Conservation (phyloP, 139 green algal genomes). For the Chlorella sp. region DNA sequence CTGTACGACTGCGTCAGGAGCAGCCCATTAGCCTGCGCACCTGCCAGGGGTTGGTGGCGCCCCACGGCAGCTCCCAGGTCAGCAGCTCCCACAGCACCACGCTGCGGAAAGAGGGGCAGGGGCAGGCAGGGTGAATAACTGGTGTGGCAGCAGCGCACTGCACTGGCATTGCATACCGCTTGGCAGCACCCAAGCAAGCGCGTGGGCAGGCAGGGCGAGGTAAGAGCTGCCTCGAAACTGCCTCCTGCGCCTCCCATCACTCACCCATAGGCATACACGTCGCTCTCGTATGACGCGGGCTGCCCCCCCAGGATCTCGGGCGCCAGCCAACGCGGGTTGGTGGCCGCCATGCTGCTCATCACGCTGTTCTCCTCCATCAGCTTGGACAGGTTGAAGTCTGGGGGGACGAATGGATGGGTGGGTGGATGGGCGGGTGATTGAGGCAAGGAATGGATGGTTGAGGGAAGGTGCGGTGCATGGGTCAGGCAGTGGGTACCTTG, state of each 20-base stretch:
- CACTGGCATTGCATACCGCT: too few species aligned
- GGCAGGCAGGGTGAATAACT: background rate
- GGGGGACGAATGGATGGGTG: background rate
- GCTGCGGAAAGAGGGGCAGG: conserved; percentile 7
- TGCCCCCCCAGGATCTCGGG: conserved; percentile 68
- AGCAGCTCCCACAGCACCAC: conserved; percentile 70
- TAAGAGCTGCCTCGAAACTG: too few species aligned
- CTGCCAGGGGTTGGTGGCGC: conserved; percentile 65
- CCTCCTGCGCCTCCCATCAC: too few species aligned
- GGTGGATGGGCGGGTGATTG: background rate
- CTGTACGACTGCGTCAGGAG: too few species aligned
- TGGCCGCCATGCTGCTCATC: conserved; percentile 63
- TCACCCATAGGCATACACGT: conserved; percentile 74
- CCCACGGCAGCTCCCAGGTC: conserved; percentile 89
- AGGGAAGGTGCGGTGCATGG: too few species aligned
- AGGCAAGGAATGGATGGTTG: too few species aligned
- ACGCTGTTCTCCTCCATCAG: conserved; percentile 63
- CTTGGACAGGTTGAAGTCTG: conserved; percentile 73
- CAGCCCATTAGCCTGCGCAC: too few species aligned
- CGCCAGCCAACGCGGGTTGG: conserved; percentile 71
- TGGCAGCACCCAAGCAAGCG: too few species aligned
- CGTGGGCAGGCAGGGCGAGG: too few species aligned
- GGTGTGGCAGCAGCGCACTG: conserved; percentile 39
- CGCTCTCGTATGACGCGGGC: conserved; percentile 38
- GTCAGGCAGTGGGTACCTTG: too few species aligned